Conservation (phyloP, 2,329 filamentous ascomycete species). For the Fusarium tuaranense region DNA sequence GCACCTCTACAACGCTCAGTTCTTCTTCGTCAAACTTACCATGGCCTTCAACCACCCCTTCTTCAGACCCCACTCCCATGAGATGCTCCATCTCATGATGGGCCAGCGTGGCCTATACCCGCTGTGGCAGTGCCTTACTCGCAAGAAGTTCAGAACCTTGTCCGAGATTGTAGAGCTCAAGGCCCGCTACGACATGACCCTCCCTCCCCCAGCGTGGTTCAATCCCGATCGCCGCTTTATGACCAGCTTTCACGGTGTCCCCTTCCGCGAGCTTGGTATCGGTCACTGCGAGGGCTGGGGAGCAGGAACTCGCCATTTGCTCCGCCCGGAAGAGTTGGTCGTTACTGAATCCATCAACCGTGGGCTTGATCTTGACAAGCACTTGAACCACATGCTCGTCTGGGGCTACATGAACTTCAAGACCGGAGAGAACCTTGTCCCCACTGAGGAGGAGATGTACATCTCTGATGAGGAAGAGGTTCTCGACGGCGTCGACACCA, state of each 20-base stretch:
- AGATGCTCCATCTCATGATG: conserved; percentile 68
- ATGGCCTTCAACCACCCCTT: conserved; percentile 76
- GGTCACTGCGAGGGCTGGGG: conserved; percentile 70
- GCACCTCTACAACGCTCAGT: conserved; percentile 71
- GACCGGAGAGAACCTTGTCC: conserved; percentile 63
- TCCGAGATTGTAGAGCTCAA: conserved; percentile 68
- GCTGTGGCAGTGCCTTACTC: conserved; percentile 71
- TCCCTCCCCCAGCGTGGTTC: conserved; percentile 49
- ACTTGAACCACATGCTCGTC: conserved; percentile 67
- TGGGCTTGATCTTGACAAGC: conserved; percentile 63
- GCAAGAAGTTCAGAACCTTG: conserved; percentile 61
- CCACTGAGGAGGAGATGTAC: conserved; percentile 63
- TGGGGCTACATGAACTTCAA: conserved; percentile 71
- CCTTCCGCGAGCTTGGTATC: conserved; percentile 62
- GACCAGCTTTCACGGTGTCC: conserved; percentile 62
- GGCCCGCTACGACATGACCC: conserved; percentile 66
- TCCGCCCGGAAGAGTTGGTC: conserved; percentile 69
- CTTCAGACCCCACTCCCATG: conserved; percentile 61
- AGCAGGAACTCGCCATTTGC: conserved; percentile 56
- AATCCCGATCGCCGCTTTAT: conserved; percentile 10
- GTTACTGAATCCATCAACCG: conserved; percentile 66
- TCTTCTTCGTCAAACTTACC: conserved; percentile 79
- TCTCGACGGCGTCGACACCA: conserved; percentile 48
- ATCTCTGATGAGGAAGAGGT: conserved; percentile 60
- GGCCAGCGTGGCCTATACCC: conserved; percentile 66